Evolutionary conservation across 352 stramenopile species (phyloP), one percentile per base, ranked within the genome.

Genomic region (Globisporangium yorkense): DNA sequence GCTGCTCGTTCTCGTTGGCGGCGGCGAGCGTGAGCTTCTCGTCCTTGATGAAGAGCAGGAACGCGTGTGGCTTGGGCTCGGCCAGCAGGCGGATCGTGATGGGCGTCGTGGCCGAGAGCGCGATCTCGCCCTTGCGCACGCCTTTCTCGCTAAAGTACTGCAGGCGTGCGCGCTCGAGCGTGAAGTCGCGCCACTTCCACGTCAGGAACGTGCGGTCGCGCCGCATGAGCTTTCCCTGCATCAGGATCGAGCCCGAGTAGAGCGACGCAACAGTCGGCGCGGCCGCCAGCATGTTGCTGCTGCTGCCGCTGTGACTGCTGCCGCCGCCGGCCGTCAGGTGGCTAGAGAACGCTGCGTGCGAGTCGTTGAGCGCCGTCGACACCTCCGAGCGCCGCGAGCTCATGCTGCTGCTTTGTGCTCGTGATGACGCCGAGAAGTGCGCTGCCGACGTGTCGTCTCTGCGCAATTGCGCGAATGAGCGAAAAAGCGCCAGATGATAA

Each of bases 171-270:
- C 75, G 72, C 61, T 93, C 80, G 41, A 93, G 61, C 50, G 84
- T 79, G 50, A 93, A 88, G 57, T 93, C 79, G 53, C 84, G 77
- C 77, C 79, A 88, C 53, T 93, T 93, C 84, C 84, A 93, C 65
- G 80, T 91, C 48, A 87, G 72, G 41, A 93, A 75, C 39, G 77
- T 84, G 18, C 84, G 80, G 64, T 91, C 80, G 39, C 80, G 75
- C 20, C 77, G 77, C 75, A 91, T 77, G 57, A 93, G 73, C 63
- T 87, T 88, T 53, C 80, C 80, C 9, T 86, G 72, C 21, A 87
- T 61, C 21, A 77, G 67, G 51, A 84, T 55, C 24, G 80, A 65
- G 62, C 72, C 70, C 16, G 63, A 60, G 52, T 60, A 60, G 29
- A 54, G 44, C 12, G 33, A 47, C 6, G 54, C 33, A 29, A 53